phyloP scores from a whole-genome alignment of 768 basidiomycete genomes.

The Hygrocybe coccinea region DNA sequence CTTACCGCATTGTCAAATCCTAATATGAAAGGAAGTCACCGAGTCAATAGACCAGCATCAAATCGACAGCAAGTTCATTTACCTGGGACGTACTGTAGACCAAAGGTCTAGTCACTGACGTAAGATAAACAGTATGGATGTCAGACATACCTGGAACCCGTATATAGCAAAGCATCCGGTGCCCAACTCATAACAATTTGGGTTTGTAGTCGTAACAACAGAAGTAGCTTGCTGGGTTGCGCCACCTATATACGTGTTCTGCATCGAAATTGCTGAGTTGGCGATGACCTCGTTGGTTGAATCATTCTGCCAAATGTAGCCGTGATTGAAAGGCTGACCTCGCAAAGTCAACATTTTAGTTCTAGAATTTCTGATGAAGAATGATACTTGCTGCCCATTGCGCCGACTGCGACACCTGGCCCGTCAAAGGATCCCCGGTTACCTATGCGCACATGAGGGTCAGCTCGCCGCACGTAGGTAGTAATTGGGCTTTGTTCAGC shows the following conservation, averaged over 20 bases:
- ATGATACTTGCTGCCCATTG: constrained; percentile 66
- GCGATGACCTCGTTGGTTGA: constrained; percentile 53
- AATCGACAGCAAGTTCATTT: background rate
- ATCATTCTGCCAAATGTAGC: constrained; percentile 64
- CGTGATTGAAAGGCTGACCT: constrained; percentile 65
- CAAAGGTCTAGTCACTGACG: background rate
- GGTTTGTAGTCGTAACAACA: constrained; percentile 61
- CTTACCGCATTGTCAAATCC: constrained; percentile 66
- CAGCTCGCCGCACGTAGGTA: background rate
- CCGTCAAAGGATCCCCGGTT: constrained; percentile 39
- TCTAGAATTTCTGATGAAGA: background rate
- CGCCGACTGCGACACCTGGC: constrained; percentile 75
- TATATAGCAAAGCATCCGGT: constrained; percentile 64
- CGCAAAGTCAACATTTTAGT: background rate
- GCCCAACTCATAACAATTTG: constrained; percentile 59
- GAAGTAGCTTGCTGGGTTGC: constrained; percentile 77
- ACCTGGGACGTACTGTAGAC: constrained; percentile 41
- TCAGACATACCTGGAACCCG: constrained; percentile 63
- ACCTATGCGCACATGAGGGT: constrained; percentile 36
- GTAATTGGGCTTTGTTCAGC: background rate
- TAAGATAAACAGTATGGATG: background rate
- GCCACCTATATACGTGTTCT: constrained; percentile 67
- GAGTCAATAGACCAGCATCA: constrained; percentile 31
- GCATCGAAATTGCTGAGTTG: constrained; percentile 47
- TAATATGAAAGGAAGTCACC: background rate